phyloP scores from a whole-genome alignment of 2,329 filamentous ascomycete species.

The Colletotrichum musae region DNA sequence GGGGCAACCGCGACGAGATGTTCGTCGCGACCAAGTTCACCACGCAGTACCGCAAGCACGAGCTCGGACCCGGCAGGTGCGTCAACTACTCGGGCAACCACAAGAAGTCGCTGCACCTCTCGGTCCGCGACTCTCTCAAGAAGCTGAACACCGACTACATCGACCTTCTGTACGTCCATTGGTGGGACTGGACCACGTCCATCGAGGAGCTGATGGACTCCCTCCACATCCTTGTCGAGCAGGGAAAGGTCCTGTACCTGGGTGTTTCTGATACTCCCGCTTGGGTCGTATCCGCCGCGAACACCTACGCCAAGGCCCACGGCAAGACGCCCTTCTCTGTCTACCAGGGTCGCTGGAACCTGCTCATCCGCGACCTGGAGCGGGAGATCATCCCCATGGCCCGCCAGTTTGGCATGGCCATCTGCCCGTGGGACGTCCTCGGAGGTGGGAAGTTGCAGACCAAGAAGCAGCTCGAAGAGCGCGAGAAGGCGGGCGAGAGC shows the following conservation, averaged over 20 bases:
- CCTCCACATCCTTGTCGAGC: conserved; percentile 57
- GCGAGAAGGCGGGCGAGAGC: conserved; percentile 54
- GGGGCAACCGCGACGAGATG: conserved; percentile 66
- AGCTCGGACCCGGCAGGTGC: conserved; percentile 52
- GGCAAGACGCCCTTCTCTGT: conserved; percentile 55
- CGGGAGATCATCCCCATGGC: conserved; percentile 61
- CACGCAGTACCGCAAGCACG: conserved; percentile 58
- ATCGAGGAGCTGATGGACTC: conserved; percentile 60
- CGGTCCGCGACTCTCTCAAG: conserved; percentile 57
- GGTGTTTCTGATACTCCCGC: conserved; percentile 57
- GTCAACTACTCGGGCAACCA: conserved; percentile 62
- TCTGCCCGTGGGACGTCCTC: conserved; percentile 73
- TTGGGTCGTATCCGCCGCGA: conserved; percentile 56
- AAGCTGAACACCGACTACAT: conserved; percentile 63
- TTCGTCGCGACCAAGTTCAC: conserved; percentile 72
- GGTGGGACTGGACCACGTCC: conserved; percentile 59
- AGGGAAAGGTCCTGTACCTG: conserved; percentile 59
- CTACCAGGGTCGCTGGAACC: conserved; percentile 58
- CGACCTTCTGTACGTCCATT: conserved; percentile 62
- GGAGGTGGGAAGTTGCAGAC: conserved; percentile 67
- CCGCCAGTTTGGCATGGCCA: conserved; percentile 61
- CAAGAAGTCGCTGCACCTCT: conserved; percentile 57
- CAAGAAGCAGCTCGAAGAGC: conserved; percentile 50
- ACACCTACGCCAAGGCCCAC: conserved; percentile 53
- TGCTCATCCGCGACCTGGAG: conserved; percentile 53